Conservation (phyloP, 306 rosid species). For the Rubus parviflorus region DNA sequence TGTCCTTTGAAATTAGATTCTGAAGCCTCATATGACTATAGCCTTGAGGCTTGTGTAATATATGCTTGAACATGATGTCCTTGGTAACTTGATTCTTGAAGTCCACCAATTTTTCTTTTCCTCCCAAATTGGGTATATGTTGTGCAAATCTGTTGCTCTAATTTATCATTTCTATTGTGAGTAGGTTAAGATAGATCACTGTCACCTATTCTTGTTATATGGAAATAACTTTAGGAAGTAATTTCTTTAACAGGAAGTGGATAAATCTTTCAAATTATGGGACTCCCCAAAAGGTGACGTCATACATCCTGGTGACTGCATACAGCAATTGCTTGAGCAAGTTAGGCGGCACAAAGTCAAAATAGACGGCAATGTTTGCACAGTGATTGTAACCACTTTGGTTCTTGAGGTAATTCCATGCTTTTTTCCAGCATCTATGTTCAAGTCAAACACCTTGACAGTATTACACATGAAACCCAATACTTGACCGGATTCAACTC, state of each 20-base stretch:
- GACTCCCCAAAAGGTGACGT: slow-evolving; percentile 32
- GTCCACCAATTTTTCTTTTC: neutral
- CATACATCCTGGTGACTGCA: slow-evolving; percentile 59
- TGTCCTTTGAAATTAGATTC: neutral
- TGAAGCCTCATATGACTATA: neutral
- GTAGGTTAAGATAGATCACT: neutral
- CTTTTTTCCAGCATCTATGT: slow-evolving; percentile 3
- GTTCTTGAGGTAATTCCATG: slow-evolving; percentile 69
- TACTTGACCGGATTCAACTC: neutral
- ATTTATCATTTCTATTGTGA: neutral
- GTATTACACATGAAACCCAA: neutral
- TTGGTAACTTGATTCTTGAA: neutral
- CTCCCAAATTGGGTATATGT: neutral
- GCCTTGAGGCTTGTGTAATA: neutral
- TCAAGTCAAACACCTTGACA: neutral
- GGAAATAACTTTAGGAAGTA: neutral
- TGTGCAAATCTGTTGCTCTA: neutral
- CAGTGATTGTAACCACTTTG: slow-evolving; percentile 79
- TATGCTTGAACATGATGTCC: neutral
- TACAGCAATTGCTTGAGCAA: slow-evolving; percentile 73
- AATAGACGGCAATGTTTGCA: slow-evolving; percentile 63
- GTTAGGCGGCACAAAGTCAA: slow-evolving; percentile 72
- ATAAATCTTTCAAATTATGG: slow-evolving; percentile 56
- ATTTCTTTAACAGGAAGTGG: slow-evolving; percentile 58
- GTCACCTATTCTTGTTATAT: neutral